Percentiles rank a stretch among this genome's conserved stretches.
Evolutionary conservation across 148 eudicot species (phyloP).

Genomic region (Cornus kousa): DNA sequence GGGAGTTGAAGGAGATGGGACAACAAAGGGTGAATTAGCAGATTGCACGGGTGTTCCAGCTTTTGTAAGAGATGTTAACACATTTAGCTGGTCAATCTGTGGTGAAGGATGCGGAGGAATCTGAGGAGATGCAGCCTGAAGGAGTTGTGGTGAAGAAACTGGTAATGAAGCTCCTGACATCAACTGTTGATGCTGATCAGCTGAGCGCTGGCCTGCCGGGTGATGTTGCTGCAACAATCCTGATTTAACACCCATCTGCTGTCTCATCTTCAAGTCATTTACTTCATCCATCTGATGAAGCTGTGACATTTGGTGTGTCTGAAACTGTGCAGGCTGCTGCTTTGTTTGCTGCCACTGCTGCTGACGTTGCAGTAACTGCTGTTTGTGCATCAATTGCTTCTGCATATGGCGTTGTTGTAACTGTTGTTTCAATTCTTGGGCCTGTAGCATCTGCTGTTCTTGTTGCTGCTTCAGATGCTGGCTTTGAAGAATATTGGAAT

Average conservation of each 20-base stretch:
- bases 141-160: slow-evolving; percentile 69
- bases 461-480: slow-evolving; percentile 74
- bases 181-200: slow-evolving; percentile 60
- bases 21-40: slow-evolving; percentile 73
- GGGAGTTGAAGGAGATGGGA: slow-evolving; percentile 75
- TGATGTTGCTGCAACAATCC: slow-evolving; percentile 69
- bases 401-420: slow-evolving; percentile 39
- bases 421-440: slow-evolving; percentile 47
- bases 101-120: slow-evolving; percentile 81
- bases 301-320: slow-evolving; percentile 58
- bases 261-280: slow-evolving; percentile 68
- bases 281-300: slow-evolving; percentile 70
- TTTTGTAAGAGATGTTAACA: slow-evolving; percentile 46
- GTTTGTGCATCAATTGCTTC: slow-evolving; percentile 54
- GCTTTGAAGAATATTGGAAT: slow-evolving; percentile 61
- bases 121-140: slow-evolving; percentile 74
- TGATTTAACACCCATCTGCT: slow-evolving; percentile 57
- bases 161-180: slow-evolving; percentile 65
- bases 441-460: slow-evolving; percentile 25
- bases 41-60: slow-evolving; percentile 83
- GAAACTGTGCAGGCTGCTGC: slow-evolving; percentile 64
- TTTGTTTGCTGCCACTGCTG: slow-evolving; percentile 59
- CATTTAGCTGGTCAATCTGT: slow-evolving; percentile 76
- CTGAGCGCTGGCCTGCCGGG: slow-evolving; percentile 51
- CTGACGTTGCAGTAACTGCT: slow-evolving; percentile 53